These are phyloP conservation scores for Kluyveromyces sp. DNA, from an alignment of 1,139 yeast species.

Conservation along the genomic window DNA sequence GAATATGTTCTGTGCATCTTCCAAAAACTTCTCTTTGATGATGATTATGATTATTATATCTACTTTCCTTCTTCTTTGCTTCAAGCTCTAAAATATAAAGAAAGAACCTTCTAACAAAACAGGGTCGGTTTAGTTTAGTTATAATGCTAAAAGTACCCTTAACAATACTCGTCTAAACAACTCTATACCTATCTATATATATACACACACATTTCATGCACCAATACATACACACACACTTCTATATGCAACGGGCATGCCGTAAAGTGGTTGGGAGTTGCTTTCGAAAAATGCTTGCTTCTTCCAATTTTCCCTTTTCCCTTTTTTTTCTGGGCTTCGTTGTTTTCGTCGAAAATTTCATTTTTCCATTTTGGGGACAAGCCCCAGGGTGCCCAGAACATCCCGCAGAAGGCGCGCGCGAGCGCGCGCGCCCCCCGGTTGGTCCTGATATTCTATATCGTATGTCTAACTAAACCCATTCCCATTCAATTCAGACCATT, in stretches of 20 bases:
- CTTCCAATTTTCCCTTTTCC: neutral
- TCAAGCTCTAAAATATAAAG: too few relatives aligned
- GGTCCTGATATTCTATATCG: too few relatives aligned
- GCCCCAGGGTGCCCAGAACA: neutral
- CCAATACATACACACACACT: neutral
- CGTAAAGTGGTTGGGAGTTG: neutral
- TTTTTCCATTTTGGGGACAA: constrained; percentile 1
- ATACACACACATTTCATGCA: too few relatives aligned
- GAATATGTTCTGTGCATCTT: constrained; percentile 97
- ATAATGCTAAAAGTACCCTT: too few relatives aligned
- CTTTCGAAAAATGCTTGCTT: constrained; percentile 1
- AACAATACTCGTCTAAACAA: too few relatives aligned
- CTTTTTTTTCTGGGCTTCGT: neutral
- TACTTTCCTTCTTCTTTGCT: too few relatives aligned
- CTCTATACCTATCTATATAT: too few relatives aligned
- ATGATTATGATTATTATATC: too few relatives aligned
- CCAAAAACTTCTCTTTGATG: neutral
- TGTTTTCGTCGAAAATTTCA: constrained; percentile 2
- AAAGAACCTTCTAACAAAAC: too few relatives aligned
- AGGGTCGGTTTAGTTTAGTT: too few relatives aligned
- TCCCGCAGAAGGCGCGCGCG: neutral
- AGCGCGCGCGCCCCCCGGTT: neutral
- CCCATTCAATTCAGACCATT: too few relatives aligned
- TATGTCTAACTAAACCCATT: too few relatives aligned
- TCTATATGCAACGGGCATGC: neutral